These are phyloP conservation scores for Musa beccarii DNA, from an alignment of 176 grass and related monocot genomes.

Conservation along the genomic window DNA sequence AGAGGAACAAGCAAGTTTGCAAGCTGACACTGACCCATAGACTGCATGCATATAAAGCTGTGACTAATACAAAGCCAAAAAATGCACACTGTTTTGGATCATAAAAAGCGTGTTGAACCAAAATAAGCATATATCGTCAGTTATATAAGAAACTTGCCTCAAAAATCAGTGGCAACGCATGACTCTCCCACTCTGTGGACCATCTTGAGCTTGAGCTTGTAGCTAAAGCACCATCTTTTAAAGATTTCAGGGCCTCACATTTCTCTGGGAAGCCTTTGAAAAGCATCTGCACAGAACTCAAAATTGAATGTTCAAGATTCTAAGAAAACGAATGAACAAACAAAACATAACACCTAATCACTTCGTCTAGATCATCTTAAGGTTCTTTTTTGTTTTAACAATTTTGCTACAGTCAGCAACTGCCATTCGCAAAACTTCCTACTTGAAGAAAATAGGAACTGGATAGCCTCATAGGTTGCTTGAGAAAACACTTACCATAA, in stretches of 20 bases:
- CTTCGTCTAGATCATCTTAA: background rate
- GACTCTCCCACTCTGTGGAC: conserved; percentile 58
- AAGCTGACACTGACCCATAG: too few species aligned
- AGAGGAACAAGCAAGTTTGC: too few species aligned
- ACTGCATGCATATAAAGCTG: too few species aligned
- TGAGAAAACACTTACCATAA: conserved; percentile 46
- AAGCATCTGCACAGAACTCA: conserved; percentile 51
- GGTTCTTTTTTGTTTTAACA: background rate
- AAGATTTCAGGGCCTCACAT: conserved; percentile 49
- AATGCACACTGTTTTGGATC: too few species aligned
- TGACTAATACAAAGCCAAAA: too few species aligned
- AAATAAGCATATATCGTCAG: background rate
- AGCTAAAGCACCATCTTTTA: conserved; percentile 55
- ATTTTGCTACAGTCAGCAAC: background rate
- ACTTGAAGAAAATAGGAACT: background rate
- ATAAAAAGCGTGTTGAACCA: too few species aligned
- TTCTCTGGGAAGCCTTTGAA: conserved; percentile 81
- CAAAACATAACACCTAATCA: background rate
- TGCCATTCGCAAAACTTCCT: background rate
- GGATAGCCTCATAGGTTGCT: background rate
- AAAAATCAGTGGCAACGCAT: conserved; percentile 59
- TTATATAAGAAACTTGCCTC: conserved; percentile 25
- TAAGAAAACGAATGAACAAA: background rate
- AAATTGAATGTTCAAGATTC: conserved; percentile 4
- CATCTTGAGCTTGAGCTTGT: conserved; percentile 55